Base-by-base conservation (phyloP, 441 rosid species). In the Manihot esculenta region DNA sequence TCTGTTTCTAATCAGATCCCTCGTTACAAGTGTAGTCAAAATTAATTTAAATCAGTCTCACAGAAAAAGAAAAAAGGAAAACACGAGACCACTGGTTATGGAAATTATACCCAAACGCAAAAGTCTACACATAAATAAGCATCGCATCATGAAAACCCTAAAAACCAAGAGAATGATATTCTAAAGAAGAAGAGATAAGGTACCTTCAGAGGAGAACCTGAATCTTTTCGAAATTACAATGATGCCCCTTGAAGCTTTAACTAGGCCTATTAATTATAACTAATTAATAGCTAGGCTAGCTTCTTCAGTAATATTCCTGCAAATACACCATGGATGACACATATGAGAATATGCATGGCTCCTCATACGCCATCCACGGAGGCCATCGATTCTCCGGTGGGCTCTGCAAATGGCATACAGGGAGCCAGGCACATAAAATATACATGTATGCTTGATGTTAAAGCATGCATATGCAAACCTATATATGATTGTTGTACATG, bases 311-410 rank as follows among this genome's bases (percentile, higher is more conserved):
- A 38, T 7, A 38, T 38, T 38, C 68, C 72, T 73, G 78, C 50
- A 65, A 62, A 48, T 27, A 58, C 10, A 49, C 20, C 53, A 70
- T 69, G 53, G 50, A 71, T 45, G 30, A 68, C 45, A 53, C 20
- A 67, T 24, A 44, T 27, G 64, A 70, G 68, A 74, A 81, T 82
- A 91, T 89, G 97, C 97, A 84, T 89, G 97, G 97, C 97, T 92
- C 97, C 97, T 88, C 97, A 92, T 92, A 92, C 96, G 97, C 97
- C 97, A 92, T 89, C 86, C 94, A 84, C 89, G 78, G 82, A 89
- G 91, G 83, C 84, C 91, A 80, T 79, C 96, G 89, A 83, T 45
- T 42, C 44, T 76, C 76, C 84, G 94, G 80, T 78, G 84, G 76
- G 84, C 88, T 84, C 77, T 79, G 84, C 84, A 79, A 86, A 87